Evolutionary conservation across 345 rosid species (phyloP).

Genomic region (Capsella bursapastoris): DNA sequence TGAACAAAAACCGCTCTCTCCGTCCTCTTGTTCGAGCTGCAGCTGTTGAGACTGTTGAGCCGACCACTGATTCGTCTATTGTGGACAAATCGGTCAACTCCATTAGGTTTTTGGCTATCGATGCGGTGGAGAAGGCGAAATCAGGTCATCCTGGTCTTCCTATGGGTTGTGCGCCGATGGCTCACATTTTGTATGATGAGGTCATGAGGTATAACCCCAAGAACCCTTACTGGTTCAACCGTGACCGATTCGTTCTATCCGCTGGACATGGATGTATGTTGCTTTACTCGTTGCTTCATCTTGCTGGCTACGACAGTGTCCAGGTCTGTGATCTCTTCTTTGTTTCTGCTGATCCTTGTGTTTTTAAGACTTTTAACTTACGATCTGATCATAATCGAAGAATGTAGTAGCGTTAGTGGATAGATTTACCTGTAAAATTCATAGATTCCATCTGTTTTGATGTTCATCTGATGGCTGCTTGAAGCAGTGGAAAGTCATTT

Average conservation of each 20-base stretch:
- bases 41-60: constrained; percentile 38
- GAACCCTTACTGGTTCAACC: constrained; percentile 99
- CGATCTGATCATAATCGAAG: constrained; percentile 26
- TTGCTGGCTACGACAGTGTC: constrained; percentile 96
- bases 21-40: constrained; percentile 45
- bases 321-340: constrained; percentile 50
- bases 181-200: constrained; percentile 93
- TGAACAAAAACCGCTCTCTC: constrained; percentile 40
- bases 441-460: constrained; percentile 9
- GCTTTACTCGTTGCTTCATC: constrained; percentile 93
- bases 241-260: constrained; percentile 91
- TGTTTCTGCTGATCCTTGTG: not conserved
- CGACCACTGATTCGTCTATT: constrained; percentile 41
- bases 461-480: constrained; percentile 13
- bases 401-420: constrained; percentile 1
- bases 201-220: constrained; percentile 97
- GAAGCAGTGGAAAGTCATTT: not conserved
- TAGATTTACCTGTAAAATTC: not conserved
- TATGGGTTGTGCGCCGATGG: constrained; percentile 80
- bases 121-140: constrained; percentile 64
- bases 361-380: not conserved
- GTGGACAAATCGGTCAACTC: constrained; percentile 57
- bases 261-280: constrained; percentile 99
- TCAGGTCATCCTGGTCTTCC: constrained; percentile 70
- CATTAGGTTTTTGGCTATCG: constrained; percentile 59